Percentiles rank a stretch among this genome's conserved stretches.
These are phyloP conservation scores for Lecanoromycetidae sp. DNA, from an alignment of 2,329 filamentous ascomycete genomes.

Conservation along the genomic window DNA sequence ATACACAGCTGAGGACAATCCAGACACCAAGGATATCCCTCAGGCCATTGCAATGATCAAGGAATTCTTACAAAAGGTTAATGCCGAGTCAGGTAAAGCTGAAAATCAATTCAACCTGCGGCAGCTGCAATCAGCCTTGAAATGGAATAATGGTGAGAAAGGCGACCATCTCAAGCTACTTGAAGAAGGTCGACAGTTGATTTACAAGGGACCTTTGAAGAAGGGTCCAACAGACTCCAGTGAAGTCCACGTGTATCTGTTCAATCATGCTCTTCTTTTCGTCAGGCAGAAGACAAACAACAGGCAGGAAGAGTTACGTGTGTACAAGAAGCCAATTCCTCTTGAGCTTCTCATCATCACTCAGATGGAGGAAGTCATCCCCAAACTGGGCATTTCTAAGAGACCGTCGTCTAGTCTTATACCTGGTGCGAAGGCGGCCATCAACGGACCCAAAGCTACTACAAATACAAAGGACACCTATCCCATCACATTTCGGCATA, in stretches of 20 bases:
- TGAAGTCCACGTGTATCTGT: slow-evolving; percentile 88
- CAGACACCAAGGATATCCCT: slow-evolving; percentile 84
- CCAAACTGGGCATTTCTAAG: slow-evolving; percentile 66
- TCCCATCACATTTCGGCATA: slow-evolving; percentile 90
- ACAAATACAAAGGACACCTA: slow-evolving; percentile 60
- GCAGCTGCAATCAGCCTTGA: slow-evolving; percentile 79
- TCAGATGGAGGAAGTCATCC: slow-evolving; percentile 94
- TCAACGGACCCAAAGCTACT: slow-evolving; percentile 31
- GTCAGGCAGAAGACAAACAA: slow-evolving; percentile 85
- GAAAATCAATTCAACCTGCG: slow-evolving; percentile 96
- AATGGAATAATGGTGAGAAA: slow-evolving; percentile 65
- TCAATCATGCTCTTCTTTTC: slow-evolving; percentile 87
- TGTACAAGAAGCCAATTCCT: slow-evolving; percentile 90
- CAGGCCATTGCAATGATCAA: slow-evolving; percentile 79
- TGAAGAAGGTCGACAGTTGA: slow-evolving; percentile 80
- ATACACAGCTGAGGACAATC: slow-evolving; percentile 76
- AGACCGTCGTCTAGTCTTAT: slow-evolving; percentile 79
- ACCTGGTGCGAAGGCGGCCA: slow-evolving; percentile 43
- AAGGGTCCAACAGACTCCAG: slow-evolving; percentile 78
- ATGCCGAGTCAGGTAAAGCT: slow-evolving; percentile 88
- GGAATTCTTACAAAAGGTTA: slow-evolving; percentile 76
- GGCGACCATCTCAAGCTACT: slow-evolving; percentile 81
- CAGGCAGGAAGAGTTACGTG: slow-evolving; percentile 87
- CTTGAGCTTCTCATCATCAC: slow-evolving; percentile 84
- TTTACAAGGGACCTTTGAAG: slow-evolving; percentile 90